Conservation (phyloP, 192 early-diverging fungal genomes). For the Endogone sp. region DNA sequence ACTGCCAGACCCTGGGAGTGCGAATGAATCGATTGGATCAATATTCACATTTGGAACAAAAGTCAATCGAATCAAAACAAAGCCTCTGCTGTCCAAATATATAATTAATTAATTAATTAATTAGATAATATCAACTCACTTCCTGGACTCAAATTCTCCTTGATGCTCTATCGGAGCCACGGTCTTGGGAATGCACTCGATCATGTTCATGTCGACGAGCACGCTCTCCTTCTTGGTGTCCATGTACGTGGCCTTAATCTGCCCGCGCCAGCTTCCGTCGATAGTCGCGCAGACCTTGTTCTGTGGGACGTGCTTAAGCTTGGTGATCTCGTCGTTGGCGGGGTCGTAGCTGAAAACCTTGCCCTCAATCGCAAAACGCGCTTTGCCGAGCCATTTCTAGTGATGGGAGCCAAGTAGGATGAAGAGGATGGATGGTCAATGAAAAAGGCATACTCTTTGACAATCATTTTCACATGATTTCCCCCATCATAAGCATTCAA, state of each 20-base stretch:
- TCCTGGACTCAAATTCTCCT: slow-evolving; percentile 56
- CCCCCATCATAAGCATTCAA: neutral
- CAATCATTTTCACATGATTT: too few relatives aligned
- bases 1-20: slow-evolving; percentile 48
- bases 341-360: slow-evolving; percentile 64
- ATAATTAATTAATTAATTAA: neutral
- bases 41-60: too few relatives aligned
- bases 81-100: too few relatives aligned
- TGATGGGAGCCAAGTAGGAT: neutral
- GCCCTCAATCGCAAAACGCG: slow-evolving; percentile 62
- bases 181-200: slow-evolving; percentile 42
- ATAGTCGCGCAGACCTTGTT: slow-evolving; percentile 51
- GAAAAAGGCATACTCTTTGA: too few relatives aligned
- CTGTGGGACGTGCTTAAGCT: slow-evolving; percentile 55
- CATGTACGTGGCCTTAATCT: slow-evolving; percentile 33
- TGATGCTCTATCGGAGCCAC: slow-evolving; percentile 57
- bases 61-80: too few relatives aligned
- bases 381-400: slow-evolving; percentile 59
- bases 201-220: slow-evolving; percentile 49
- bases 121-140: neutral
- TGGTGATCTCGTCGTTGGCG: slow-evolving; percentile 27
- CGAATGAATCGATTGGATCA: neutral
- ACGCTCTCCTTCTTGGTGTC: slow-evolving; percentile 28
- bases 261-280: slow-evolving; percentile 61
- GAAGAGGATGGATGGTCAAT: too few relatives aligned